These are phyloP conservation scores for Aspergillus tubingensis DNA, from an alignment of 2,329 filamentous ascomycete genomes.

Conservation along the genomic window DNA sequence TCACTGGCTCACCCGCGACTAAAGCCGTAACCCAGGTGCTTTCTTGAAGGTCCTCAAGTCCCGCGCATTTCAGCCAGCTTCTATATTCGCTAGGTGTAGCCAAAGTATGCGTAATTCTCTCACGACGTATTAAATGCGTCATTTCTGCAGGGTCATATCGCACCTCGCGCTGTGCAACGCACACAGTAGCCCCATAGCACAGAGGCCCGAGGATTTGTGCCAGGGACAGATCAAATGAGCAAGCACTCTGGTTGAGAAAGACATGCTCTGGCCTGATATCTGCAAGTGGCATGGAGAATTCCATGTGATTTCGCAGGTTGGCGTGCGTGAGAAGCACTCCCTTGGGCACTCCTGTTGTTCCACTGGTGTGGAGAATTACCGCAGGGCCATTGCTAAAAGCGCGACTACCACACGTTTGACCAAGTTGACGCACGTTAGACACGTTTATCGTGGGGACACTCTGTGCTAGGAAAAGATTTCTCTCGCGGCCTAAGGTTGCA, in stretches of 20 bases:
- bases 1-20: not conserved
- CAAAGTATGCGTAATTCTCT: slow-evolving; percentile 11
- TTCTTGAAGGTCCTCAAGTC: not conserved
- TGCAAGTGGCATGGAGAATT: not conserved
- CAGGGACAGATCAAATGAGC: slow-evolving; percentile 17
- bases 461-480: too few species aligned
- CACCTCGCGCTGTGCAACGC: not conserved
- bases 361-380: slow-evolving; percentile 39
- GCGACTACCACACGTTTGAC: too few species aligned
- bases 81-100: slow-evolving; percentile 22
- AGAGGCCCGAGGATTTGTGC: slow-evolving; percentile 16
- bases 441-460: too few species aligned
- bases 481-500: too few species aligned
- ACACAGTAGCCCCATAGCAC: slow-evolving; percentile 11
- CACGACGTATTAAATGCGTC: slow-evolving; percentile 3
- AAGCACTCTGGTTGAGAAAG: slow-evolving; percentile 19
- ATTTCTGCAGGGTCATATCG: slow-evolving; percentile 18
- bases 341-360: slow-evolving; percentile 41
- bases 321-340: slow-evolving; percentile 41
- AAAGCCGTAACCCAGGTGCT: not conserved
- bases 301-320: not conserved
- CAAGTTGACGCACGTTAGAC: too few species aligned
- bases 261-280: not conserved
- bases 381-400: slow-evolving; percentile 9
- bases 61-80: slow-evolving; percentile 10